Evolutionary conservation across 2,329 filamentous ascomycete species (phyloP).

Genomic region (Cryoendolithus antarcticus): DNA sequence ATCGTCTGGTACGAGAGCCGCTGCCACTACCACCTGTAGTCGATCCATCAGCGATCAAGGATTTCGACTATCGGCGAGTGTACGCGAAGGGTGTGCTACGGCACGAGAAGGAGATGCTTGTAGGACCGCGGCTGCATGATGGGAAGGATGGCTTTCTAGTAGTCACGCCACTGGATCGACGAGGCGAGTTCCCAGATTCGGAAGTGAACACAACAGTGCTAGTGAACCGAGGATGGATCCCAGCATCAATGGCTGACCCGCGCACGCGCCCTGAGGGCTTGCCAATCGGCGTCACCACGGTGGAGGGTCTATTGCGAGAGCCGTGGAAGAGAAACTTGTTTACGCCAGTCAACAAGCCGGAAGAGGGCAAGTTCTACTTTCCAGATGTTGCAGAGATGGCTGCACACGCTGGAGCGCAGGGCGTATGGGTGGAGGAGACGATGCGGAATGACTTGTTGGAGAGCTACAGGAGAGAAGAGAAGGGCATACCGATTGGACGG

Average conservation of each 20-base stretch:
- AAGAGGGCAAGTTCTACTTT: slow-evolving; percentile 82
- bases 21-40: slow-evolving; percentile 74
- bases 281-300: slow-evolving; percentile 56
- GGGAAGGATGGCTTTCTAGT: slow-evolving; percentile 86
- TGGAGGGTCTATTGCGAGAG: slow-evolving; percentile 75
- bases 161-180: slow-evolving; percentile 75
- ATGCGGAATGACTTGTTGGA: slow-evolving; percentile 75
- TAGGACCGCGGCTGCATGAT: slow-evolving; percentile 80
- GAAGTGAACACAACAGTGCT: slow-evolving; percentile 53
- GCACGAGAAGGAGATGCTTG: slow-evolving; percentile 92
- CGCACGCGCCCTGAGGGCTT: slow-evolving; percentile 50
- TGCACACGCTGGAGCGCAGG: slow-evolving; percentile 62
- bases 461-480: slow-evolving; percentile 60
- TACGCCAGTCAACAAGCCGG: slow-evolving; percentile 78
- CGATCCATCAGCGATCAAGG: slow-evolving; percentile 66
- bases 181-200: slow-evolving; percentile 27
- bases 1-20: slow-evolving; percentile 74
- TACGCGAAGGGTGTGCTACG: slow-evolving; percentile 59
- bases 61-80: slow-evolving; percentile 87
- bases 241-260: slow-evolving; percentile 59
- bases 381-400: slow-evolving; percentile 93
- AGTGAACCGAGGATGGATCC: slow-evolving; percentile 86
- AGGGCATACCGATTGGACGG: slow-evolving; percentile 81
- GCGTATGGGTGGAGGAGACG: slow-evolving; percentile 91
- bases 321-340: slow-evolving; percentile 98